phyloP scores from a whole-genome alignment of 1,284 basidiomycete species.

The Irpex sp. region DNA sequence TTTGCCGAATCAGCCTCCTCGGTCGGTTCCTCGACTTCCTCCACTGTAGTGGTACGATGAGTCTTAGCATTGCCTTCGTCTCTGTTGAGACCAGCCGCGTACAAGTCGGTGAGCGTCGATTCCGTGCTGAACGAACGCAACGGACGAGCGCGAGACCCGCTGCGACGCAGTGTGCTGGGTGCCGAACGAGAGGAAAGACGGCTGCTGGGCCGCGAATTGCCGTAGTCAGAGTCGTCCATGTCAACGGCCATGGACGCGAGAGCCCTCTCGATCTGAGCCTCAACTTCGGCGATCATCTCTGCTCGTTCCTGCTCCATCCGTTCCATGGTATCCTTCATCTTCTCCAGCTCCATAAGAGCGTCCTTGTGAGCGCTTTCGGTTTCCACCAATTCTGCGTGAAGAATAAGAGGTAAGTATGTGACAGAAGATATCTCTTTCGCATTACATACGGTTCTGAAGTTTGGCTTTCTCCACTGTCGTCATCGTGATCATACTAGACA shows the following conservation, averaged over 20 bases:
- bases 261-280: slow-evolving; percentile 82
- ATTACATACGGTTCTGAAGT: slow-evolving; percentile 63
- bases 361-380: slow-evolving; percentile 74
- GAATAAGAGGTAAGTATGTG: neutral
- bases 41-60: slow-evolving; percentile 45
- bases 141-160: slow-evolving; percentile 41
- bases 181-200: slow-evolving; percentile 37
- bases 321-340: slow-evolving; percentile 73
- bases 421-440: slow-evolving; percentile 6
- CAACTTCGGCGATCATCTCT: slow-evolving; percentile 84
- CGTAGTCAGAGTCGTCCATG: slow-evolving; percentile 70
- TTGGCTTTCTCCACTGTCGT: slow-evolving; percentile 76
- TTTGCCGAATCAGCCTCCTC: slow-evolving; percentile 44
- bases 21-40: slow-evolving; percentile 51
- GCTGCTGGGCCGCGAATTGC: slow-evolving; percentile 44
- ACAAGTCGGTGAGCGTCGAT: slow-evolving; percentile 68
- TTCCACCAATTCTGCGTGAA: slow-evolving; percentile 57
- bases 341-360: slow-evolving; percentile 63
- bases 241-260: slow-evolving; percentile 80
- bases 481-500: slow-evolving; percentile 73
- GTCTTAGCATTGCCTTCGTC: slow-evolving; percentile 33
- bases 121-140: slow-evolving; percentile 71
- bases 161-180: slow-evolving; percentile 52
- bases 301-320: slow-evolving; percentile 80
- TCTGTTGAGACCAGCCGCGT: slow-evolving; percentile 32